Evolutionary conservation across 805 yeast genomes (phyloP).

Genomic region (Wickerhamomyces queroliae): DNA sequence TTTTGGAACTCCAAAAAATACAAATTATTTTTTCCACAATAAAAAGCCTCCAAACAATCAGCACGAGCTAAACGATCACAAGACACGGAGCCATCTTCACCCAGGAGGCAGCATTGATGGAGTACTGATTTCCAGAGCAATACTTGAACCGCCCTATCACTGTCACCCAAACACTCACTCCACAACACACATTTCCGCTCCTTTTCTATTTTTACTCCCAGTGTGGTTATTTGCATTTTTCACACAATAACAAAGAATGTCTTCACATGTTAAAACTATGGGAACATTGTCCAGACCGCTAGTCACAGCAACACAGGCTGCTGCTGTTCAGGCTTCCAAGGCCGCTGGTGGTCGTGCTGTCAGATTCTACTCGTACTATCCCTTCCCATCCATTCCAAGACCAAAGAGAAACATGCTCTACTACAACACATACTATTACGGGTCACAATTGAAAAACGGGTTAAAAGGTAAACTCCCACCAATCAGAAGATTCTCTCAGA

Average conservation of each 20-base stretch:
- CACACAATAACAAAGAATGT: constrained; percentile 6
- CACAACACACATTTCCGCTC: too few relatives aligned
- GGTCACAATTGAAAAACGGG: constrained; percentile 27
- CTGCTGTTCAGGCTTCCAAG: constrained; percentile 2
- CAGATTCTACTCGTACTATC: constrained; percentile 25
- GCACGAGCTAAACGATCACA: background rate
- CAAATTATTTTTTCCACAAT: background rate
- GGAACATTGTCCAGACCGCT: constrained; percentile 7
- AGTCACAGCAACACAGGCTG: constrained; percentile 1
- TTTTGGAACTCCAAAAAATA: background rate
- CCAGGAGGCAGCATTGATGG: background rate
- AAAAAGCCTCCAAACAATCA: background rate
- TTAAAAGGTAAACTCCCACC: constrained; percentile 23
- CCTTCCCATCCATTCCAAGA: constrained; percentile 49
- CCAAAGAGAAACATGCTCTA: constrained; percentile 50
- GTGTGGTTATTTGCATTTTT: background rate
- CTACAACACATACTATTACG: constrained; percentile 34
- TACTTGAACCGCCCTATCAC: background rate
- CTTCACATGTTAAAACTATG: constrained; percentile 18
- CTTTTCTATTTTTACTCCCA: too few relatives aligned
- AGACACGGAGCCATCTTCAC: background rate
- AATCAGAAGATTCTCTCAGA: constrained; percentile 19
- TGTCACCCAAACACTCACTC: background rate
- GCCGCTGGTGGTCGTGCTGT: constrained; percentile 4
- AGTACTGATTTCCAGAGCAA: too few relatives aligned